phyloP scores from a whole-genome alignment of 2,329 filamentous ascomycete species.

The Aspergillus novoparasiticus region DNA sequence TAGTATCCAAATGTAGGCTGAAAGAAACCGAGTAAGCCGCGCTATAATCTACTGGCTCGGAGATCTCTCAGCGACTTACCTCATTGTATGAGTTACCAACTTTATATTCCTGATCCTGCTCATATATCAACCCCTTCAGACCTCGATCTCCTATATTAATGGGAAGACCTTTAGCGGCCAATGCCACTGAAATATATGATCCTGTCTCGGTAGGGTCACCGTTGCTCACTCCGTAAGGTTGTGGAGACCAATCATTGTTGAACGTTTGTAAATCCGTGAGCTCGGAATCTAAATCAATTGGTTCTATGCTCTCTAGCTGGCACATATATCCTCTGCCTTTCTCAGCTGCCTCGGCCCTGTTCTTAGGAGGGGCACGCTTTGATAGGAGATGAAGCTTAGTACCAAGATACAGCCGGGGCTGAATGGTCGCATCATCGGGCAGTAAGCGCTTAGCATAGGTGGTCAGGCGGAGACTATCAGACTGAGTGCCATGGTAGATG shows the following conservation, averaged over 20 bases:
- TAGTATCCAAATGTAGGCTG: accelerated
- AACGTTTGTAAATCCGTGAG: neutral
- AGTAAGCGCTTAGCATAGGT: neutral
- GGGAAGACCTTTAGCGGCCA: neutral
- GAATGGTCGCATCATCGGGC: neutral
- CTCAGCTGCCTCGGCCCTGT: neutral
- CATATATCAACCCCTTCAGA: neutral
- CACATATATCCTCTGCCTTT: neutral
- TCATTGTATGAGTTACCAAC: neutral
- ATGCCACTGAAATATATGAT: neutral
- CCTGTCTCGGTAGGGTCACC: neutral
- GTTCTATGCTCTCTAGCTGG: neutral
- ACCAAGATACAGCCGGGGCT: neutral
- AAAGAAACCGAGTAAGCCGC: neutral
- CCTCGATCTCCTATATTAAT: neutral
- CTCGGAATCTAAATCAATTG: neutral
- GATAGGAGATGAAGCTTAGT: neutral
- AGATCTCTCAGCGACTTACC: neutral
- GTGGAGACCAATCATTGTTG: neutral
- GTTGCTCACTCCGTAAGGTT: neutral
- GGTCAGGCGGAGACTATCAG: neutral
- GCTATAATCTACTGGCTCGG: neutral
- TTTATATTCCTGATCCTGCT: accelerated
- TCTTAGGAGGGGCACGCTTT: neutral
- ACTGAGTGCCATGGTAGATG: neutral